phyloP scores from a whole-genome alignment of 768 basidiomycete genomes.

The Serendipita sp. region DNA sequence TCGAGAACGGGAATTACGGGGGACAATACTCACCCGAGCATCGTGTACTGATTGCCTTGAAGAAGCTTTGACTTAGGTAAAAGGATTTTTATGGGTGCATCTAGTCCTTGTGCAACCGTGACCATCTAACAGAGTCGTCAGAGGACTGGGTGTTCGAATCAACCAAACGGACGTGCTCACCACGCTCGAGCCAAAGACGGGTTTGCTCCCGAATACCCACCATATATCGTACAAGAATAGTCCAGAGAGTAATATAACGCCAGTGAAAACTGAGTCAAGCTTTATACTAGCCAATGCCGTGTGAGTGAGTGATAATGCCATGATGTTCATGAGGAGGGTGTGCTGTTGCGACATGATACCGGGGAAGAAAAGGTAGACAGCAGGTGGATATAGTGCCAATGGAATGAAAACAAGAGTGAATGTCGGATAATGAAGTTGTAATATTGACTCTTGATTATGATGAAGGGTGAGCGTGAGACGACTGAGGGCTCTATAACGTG shows the following conservation, averaged over 20 bases:
- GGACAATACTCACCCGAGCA: conserved; percentile 43
- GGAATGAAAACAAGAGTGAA: conserved; percentile 28
- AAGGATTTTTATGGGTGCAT: conserved; percentile 86
- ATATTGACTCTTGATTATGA: conserved; percentile 9
- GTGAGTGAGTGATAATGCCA: conserved; percentile 60
- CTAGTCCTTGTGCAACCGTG: conserved; percentile 74
- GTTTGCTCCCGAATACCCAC: conserved; percentile 44
- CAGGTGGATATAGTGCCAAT: conserved; percentile 46
- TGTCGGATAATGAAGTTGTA: neutral
- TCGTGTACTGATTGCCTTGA: conserved; percentile 48
- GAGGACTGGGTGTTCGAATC: neutral
- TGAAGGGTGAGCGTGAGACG: conserved; percentile 12
- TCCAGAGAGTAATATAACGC: conserved; percentile 62
- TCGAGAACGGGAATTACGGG: neutral
- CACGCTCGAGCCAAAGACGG: conserved; percentile 60
- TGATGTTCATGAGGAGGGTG: conserved; percentile 59
- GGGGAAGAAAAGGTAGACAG: conserved; percentile 39
- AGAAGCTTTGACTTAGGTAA: conserved; percentile 57
- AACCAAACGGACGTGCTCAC: conserved; percentile 29
- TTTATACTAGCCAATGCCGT: conserved; percentile 66
- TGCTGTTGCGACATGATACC: conserved; percentile 31
- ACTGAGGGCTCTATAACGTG: conserved; percentile 16
- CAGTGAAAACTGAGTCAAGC: conserved; percentile 82
- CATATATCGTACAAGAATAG: conserved; percentile 89
- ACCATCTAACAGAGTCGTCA: conserved; percentile 50